Evolutionary conservation across 2,329 filamentous ascomycete species (phyloP), one percentile per base, ranked within the genome.

Genomic region (Venturia nashicola): DNA sequence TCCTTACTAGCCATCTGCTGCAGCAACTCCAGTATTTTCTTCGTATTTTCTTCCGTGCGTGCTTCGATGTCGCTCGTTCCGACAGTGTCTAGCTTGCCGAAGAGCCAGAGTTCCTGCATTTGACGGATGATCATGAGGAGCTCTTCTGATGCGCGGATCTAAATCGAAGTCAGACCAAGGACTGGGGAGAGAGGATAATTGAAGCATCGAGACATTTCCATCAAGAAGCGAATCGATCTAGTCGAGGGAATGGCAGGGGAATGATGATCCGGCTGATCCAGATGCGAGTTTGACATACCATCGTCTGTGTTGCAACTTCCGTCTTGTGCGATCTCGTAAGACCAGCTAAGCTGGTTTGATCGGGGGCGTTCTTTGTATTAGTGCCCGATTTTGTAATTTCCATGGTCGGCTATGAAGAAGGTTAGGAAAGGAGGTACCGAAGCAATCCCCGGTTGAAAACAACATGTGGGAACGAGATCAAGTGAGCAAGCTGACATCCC

Each of bases 81-180:
- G 1, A 86, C 71, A 0, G 83, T 86, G 64, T 86, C 79, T 54
- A 88, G 76, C 65, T 83, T 82, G 3, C 86, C 86, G 68, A 86
- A 87, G 6, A 87, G 76, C 86, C 86, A 88, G 27, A 84, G 77
- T 70, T 88, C 85, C 70, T 88, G 86, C 74, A 88, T 76, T 34
- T 81, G 79, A 27, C 85, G 80, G 34, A 83, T 85, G 16, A 88
- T 72, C 14, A 80, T 79, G 65, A 86, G 78, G 12, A 86, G 76
- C 63, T 87, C 84, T 74, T 88, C 85, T 16, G 82, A 81, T 1
- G 83, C 80, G 64, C 82, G 81, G 67, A 86, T 80, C 83, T 83
- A 65, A 70, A 14, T 20, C 5, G 3, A 18, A 20, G 27, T 57
- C 2, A 57, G 32, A 36, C 18, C 27, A 48, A 7, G 11, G 5